Conservation (phyloP, 2,329 filamentous ascomycete genomes). For the Arthrobotrys megalospora region DNA sequence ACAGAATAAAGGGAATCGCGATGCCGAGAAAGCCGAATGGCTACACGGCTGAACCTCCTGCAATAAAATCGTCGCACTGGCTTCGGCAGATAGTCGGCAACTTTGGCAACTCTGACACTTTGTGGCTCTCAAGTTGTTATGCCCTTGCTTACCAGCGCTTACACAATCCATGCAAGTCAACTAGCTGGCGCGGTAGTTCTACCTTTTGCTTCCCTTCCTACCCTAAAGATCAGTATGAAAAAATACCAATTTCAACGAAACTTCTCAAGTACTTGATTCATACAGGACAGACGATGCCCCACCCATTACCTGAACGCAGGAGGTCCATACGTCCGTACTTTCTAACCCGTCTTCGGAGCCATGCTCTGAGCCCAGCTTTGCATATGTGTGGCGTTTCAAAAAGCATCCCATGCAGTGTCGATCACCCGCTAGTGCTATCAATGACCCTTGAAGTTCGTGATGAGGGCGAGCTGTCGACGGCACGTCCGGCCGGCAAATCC, state of each 20-base stretch:
- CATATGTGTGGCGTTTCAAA: constrained; percentile 52
- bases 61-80: constrained; percentile 22
- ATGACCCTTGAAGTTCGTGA: constrained; percentile 10
- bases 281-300: not conserved
- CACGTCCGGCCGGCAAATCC: constrained; percentile 15
- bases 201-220: not conserved
- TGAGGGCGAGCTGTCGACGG: constrained; percentile 25
- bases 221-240: not conserved
- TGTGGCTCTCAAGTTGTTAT: not conserved
- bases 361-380: constrained; percentile 12
- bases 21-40: constrained; percentile 54
- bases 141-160: constrained; percentile 49
- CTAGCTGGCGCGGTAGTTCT: constrained; percentile 31
- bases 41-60: constrained; percentile 28
- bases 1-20: constrained; percentile 44
- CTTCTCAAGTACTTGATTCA: not conserved
- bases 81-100: constrained; percentile 27
- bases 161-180: constrained; percentile 31
- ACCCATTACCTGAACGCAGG: constrained; percentile 5
- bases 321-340: not conserved
- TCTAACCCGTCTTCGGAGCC: constrained; percentile 1
- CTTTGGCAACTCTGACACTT: not conserved
- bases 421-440: constrained; percentile 60
- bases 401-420: constrained; percentile 51
- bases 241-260: not conserved